These are phyloP conservation scores for Phytophthora fragariae DNA, from an alignment of 352 stramenopile genomes.

Conservation along the genomic window DNA sequence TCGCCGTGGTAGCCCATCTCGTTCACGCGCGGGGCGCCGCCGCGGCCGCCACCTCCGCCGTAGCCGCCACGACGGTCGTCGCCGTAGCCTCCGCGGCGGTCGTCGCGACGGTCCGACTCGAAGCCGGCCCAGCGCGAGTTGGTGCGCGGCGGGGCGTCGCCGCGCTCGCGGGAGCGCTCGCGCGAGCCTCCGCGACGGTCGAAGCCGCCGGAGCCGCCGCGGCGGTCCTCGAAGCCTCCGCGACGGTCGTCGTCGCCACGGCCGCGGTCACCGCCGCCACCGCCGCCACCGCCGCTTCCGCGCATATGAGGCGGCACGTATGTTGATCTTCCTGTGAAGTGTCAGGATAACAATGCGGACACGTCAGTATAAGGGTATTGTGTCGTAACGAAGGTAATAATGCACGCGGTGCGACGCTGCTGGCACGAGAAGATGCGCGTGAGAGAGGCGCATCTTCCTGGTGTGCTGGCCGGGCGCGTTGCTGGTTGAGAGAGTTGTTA, in stretches of 20 bases:
- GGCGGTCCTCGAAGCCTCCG: slow-evolving; percentile 33
- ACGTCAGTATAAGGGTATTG: slow-evolving; percentile 22
- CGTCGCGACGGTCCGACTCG: slow-evolving; percentile 54
- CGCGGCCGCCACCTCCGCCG: slow-evolving; percentile 39
- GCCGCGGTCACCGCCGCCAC: slow-evolving; percentile 35
- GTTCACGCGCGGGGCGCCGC: slow-evolving; percentile 84
- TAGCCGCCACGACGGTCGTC: slow-evolving; percentile 37
- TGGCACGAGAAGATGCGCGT: slow-evolving; percentile 7
- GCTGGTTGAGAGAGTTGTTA: not conserved
- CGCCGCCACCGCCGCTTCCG: slow-evolving; percentile 41
- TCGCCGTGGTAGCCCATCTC: slow-evolving; percentile 98
- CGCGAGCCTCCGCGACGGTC: slow-evolving; percentile 48
- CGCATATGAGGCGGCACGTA: slow-evolving; percentile 84
- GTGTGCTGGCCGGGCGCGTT: not conserved
- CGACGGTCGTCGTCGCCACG: slow-evolving; percentile 41
- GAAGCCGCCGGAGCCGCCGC: slow-evolving; percentile 31
- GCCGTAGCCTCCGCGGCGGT: slow-evolving; percentile 32
- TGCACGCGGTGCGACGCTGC: not conserved
- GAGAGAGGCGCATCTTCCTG: not conserved
- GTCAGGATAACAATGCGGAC: not conserved
- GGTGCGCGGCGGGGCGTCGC: slow-evolving; percentile 35
- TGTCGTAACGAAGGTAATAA: not conserved
- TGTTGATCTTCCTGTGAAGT: slow-evolving; percentile 64
- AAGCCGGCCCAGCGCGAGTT: slow-evolving; percentile 70
- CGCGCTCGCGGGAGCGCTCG: slow-evolving; percentile 47